These are phyloP conservation scores for Paecilomyces niveus DNA, from an alignment of 2,329 filamentous ascomycete species.

Conservation along the genomic window DNA sequence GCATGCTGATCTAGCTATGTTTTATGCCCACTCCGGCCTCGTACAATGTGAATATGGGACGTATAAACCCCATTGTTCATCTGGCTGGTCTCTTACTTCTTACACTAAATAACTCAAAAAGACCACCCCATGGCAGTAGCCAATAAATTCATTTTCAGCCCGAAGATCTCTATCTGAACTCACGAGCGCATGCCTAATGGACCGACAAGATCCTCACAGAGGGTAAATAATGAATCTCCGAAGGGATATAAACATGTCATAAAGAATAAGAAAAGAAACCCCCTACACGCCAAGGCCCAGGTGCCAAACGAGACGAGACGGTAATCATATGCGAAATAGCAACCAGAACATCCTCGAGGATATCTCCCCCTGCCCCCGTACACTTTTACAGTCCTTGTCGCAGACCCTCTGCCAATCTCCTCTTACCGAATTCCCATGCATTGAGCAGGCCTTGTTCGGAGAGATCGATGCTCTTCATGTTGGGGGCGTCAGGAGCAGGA, in stretches of 20 bases:
- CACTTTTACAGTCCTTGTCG: constrained; percentile 62
- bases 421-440: constrained; percentile 86
- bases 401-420: constrained; percentile 83
- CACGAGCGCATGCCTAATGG: not conserved
- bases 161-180: constrained; percentile 17
- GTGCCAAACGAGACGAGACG: constrained; percentile 1
- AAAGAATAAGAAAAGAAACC: constrained; percentile 11
- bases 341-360: constrained; percentile 13
- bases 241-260: constrained; percentile 9
- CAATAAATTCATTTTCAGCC: constrained; percentile 3
- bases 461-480: constrained; percentile 88
- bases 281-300: not conserved
- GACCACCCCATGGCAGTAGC: not conserved
- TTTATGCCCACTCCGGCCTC: too few species aligned
- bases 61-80: not conserved
- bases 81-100: not conserved
- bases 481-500: constrained; percentile 77
- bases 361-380: constrained; percentile 22
- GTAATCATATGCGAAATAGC: constrained; percentile 11
- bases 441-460: constrained; percentile 95
- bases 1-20: too few species aligned
- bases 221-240: not conserved
- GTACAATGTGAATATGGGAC: too few species aligned
- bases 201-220: not conserved
- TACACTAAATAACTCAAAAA: constrained; percentile 10